These are phyloP conservation scores for Aspergillus fumigatiaffinis DNA, from an alignment of 2,329 filamentous ascomycete genomes.

Conservation along the genomic window DNA sequence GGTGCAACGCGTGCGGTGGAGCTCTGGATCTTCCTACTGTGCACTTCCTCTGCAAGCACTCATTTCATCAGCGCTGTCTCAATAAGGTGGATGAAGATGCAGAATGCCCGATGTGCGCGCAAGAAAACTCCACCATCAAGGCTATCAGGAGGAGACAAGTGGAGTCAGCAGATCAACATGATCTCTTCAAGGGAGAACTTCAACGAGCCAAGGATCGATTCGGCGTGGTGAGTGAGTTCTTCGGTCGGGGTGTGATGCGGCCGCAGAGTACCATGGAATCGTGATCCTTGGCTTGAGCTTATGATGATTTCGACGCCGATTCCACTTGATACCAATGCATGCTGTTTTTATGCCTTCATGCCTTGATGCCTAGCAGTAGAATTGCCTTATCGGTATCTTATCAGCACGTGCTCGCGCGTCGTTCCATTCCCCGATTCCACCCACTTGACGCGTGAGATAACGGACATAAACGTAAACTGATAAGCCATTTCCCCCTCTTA, in stretches of 20 bases:
- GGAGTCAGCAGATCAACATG: constrained; percentile 81
- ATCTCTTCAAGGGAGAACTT: constrained; percentile 80
- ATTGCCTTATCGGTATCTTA: constrained; percentile 16
- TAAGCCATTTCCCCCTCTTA: neutral
- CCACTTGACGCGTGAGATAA: neutral
- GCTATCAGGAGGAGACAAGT: constrained; percentile 83
- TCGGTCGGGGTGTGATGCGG: constrained; percentile 85
- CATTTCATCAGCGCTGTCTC: constrained; percentile 89
- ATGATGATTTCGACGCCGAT: neutral
- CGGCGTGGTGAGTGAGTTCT: constrained; percentile 90
- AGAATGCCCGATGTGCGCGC: constrained; percentile 82
- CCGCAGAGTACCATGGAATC: constrained; percentile 34
- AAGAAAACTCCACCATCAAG: constrained; percentile 80
- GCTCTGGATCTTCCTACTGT: constrained; percentile 82
- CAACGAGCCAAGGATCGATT: constrained; percentile 77
- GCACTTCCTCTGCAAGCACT: constrained; percentile 96
- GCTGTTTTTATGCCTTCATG: neutral
- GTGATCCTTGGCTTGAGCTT: neutral
- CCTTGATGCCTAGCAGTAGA: neutral
- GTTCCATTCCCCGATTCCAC: neutral
- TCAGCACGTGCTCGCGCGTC: constrained; percentile 30
- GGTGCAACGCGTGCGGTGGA: constrained; percentile 77
- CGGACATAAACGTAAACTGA: neutral
- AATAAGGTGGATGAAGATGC: constrained; percentile 62
- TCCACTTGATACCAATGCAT: neutral